A percentile compares a stretch with the other conserved stretches of the same genome.
Evolutionary conservation across 306 rosid species (phyloP).

Genomic region (Quercus rubra): DNA sequence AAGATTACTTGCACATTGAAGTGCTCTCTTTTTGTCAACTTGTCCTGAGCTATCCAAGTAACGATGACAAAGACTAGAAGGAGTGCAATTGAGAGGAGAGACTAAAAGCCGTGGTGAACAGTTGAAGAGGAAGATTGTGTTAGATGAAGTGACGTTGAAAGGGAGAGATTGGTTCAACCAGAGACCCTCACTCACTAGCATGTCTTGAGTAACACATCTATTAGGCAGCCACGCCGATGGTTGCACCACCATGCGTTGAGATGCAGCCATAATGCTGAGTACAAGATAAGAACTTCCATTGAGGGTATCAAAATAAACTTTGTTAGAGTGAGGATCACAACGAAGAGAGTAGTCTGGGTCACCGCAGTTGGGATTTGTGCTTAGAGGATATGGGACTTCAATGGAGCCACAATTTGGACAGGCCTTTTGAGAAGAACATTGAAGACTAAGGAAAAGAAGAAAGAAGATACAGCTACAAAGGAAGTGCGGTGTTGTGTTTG

Average conservation of each 20-base stretch:
- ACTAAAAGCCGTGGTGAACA: conserved; percentile 88
- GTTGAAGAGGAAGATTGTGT: conserved; percentile 76
- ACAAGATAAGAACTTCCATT: conserved; percentile 71
- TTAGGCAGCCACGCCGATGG: conserved; percentile 76
- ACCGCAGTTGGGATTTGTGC: conserved; percentile 77
- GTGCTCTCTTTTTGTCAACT: conserved; percentile 42
- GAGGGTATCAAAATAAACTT: conserved; percentile 57
- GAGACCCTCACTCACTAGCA: conserved; percentile 72
- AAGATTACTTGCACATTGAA: conserved; percentile 54
- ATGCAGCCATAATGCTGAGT: conserved; percentile 39
- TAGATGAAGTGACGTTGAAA: conserved; percentile 78
- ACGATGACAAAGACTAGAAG: conserved; percentile 79
- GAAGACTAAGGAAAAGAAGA: conserved; percentile 31
- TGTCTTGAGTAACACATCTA: conserved; percentile 74
- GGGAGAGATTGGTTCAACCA: conserved; percentile 93
- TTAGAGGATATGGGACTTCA: conserved; percentile 80
- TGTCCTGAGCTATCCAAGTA: conserved; percentile 72
- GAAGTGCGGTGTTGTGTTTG: conserved; percentile 34
- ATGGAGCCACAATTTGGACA: conserved; percentile 78
- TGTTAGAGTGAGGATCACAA: conserved; percentile 58
- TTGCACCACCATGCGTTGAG: conserved; percentile 64
- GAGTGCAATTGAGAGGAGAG: conserved; percentile 89
- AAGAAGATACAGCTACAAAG: conserved; percentile 30
- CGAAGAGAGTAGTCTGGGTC: conserved; percentile 60
- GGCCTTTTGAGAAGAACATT: conserved; percentile 52